phyloP scores from a whole-genome alignment of 1,284 basidiomycete genomes.

The Ganoderma lingzhi region DNA sequence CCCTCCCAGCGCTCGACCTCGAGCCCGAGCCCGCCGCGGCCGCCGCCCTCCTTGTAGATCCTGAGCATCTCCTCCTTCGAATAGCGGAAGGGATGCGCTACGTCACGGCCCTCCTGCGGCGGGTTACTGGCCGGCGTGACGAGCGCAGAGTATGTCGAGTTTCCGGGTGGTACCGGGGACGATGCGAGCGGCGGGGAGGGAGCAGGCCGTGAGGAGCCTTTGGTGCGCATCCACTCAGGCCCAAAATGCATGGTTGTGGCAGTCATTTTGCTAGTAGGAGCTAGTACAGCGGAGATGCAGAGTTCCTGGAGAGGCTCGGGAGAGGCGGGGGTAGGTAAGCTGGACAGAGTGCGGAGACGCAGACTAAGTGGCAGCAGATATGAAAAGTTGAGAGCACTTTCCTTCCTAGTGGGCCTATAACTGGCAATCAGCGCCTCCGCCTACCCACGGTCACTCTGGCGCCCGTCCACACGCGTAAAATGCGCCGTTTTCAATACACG shows the following conservation, averaged over 20 bases:
- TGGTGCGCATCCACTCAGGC: constrained; percentile 90
- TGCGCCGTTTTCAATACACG: constrained; percentile 26
- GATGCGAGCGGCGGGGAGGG: constrained; percentile 64
- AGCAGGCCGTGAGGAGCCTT: constrained; percentile 60
- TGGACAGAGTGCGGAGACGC: constrained; percentile 29
- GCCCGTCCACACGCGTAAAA: constrained; percentile 15
- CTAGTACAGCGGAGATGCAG: constrained; percentile 7
- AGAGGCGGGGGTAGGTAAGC: constrained; percentile 13
- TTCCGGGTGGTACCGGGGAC: constrained; percentile 53
- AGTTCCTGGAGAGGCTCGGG: constrained; percentile 21
- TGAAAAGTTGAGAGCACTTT: constrained; percentile 30
- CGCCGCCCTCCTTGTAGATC: constrained; percentile 84
- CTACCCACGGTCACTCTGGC: constrained; percentile 27
- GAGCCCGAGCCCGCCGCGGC: constrained; percentile 77
- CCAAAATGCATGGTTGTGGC: constrained; percentile 84
- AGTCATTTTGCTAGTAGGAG: constrained; percentile 59
- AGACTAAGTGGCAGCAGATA: constrained; percentile 29
- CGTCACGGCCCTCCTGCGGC: constrained; percentile 64
- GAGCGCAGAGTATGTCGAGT: constrained; percentile 83
- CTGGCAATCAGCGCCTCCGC: constrained; percentile 28
- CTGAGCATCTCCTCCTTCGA: constrained; percentile 85
- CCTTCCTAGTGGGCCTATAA: constrained; percentile 14
- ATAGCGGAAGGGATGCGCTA: constrained; percentile 84
- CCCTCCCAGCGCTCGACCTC: constrained; percentile 90
- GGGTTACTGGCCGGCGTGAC: constrained; percentile 64